Conservation (phyloP, 2,329 filamentous ascomycete species). For the Venturia asperata region DNA sequence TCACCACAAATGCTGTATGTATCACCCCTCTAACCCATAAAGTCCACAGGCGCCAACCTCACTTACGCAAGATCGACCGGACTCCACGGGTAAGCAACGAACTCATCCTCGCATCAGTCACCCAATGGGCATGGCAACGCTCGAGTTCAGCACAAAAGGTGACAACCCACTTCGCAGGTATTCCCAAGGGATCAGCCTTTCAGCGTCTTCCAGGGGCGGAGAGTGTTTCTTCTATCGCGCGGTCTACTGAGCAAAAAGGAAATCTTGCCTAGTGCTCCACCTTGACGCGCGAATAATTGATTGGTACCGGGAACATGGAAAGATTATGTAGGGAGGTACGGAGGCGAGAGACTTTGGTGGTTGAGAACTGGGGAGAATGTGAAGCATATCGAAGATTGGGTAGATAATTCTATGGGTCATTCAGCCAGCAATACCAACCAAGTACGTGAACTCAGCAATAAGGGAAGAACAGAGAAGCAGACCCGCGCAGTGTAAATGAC, state of each 20-base stretch:
- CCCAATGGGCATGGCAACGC: not conserved
- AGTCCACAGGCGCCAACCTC: not conserved
- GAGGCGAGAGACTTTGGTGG: no score
- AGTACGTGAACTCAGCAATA: not conserved
- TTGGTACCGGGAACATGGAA: not conserved
- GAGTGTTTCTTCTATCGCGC: constrained; percentile 18
- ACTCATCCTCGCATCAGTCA: constrained; percentile 6
- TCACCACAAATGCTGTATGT: not conserved
- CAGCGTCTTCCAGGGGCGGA: constrained; percentile 7
- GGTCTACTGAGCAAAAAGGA: constrained; percentile 19
- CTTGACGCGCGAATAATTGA: constrained; percentile 16
- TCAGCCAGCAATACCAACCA: constrained; percentile 5
- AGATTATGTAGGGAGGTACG: not conserved
- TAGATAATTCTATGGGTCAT: constrained; percentile 10
- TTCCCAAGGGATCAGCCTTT: constrained; percentile 10
- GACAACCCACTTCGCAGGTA: constrained; percentile 3
- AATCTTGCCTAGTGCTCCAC: constrained; percentile 20
- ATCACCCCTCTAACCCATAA: not conserved
- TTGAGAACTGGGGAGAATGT: no score
- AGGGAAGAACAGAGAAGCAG: not conserved
- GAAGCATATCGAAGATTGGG: not conserved
- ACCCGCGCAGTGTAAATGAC: not conserved
- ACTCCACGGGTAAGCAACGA: not conserved
- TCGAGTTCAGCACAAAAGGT: not conserved
- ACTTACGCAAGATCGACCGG: not conserved